Percentiles rank a stretch among this genome's conserved stretches.
Conservation (phyloP, 2,329 filamentous ascomycete genomes). For the Delphinella strobiligena region DNA sequence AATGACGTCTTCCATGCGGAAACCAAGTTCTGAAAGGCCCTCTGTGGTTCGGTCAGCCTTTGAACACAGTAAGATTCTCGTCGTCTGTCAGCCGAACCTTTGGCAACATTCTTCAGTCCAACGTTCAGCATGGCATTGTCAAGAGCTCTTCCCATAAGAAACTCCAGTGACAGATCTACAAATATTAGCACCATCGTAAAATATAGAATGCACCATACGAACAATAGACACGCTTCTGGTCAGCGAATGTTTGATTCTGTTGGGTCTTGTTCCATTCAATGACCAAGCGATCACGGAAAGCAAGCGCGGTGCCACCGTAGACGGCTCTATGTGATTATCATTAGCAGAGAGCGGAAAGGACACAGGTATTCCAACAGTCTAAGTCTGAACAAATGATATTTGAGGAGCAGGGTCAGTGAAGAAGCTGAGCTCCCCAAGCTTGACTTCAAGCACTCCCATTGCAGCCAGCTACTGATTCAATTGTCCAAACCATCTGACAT, state of each 20-base stretch:
- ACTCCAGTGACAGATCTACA: constrained; percentile 80
- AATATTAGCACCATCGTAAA: constrained; percentile 3
- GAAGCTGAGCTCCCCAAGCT: too few species aligned
- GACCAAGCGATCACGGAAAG: constrained; percentile 84
- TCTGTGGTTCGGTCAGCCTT: constrained; percentile 37
- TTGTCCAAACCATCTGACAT: too few species aligned
- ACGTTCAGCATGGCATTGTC: constrained; percentile 99
- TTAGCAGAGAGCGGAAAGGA: too few species aligned
- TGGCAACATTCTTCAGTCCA: constrained; percentile 72
- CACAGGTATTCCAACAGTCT: too few species aligned
- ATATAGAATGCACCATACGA: constrained; percentile 16
- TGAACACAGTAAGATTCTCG: constrained; percentile 5
- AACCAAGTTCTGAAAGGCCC: constrained; percentile 78
- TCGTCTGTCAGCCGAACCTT: constrained; percentile 43
- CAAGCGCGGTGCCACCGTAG: constrained; percentile 81
- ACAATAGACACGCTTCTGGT: constrained; percentile 91
- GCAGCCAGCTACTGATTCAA: too few species aligned
- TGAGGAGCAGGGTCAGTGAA: too few species aligned
- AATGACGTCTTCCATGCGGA: constrained; percentile 93
- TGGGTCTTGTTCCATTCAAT: constrained; percentile 98
- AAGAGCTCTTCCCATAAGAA: constrained; percentile 88
- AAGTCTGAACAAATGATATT: too few species aligned
- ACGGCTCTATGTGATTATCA: constrained; percentile 57
- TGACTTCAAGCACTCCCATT: too few species aligned
- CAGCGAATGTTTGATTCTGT: constrained; percentile 81